phyloP scores from a whole-genome alignment of 257 asterid species.

The Solanum boliviense region DNA sequence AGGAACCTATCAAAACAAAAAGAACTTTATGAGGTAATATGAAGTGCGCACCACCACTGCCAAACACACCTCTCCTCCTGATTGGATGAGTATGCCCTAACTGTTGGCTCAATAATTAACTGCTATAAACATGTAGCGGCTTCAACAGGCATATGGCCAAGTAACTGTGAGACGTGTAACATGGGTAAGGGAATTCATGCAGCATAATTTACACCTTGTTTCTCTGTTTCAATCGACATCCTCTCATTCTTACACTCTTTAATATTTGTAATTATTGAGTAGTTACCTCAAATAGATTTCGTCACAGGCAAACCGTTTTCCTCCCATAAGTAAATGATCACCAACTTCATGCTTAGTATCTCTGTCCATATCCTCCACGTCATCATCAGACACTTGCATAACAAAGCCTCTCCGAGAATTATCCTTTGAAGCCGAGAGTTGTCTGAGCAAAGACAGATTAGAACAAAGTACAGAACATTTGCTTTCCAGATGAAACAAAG shows the following conservation, averaged over 20 bases:
- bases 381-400: slow-evolving; percentile 38
- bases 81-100: not conserved
- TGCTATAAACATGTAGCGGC: not conserved
- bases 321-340: slow-evolving; percentile 18
- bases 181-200: not conserved
- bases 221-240: not conserved
- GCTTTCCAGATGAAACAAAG: not conserved
- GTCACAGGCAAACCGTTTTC: slow-evolving; percentile 43
- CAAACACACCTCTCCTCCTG: not conserved
- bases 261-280: not conserved
- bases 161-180: not conserved
- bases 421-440: slow-evolving; percentile 21
- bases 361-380: slow-evolving; percentile 13
- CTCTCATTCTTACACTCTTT: not conserved
- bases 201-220: not conserved
- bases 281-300: slow-evolving; percentile 53
- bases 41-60: not conserved
- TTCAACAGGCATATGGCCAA: not conserved
- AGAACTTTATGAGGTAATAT: not conserved
- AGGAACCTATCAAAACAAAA: not conserved
- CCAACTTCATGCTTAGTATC: slow-evolving; percentile 4
- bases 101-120: not conserved
- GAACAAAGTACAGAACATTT: not conserved
- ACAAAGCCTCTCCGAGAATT: slow-evolving; percentile 32
- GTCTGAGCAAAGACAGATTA: slow-evolving; percentile 18